Conservation (phyloP, 2,329 filamentous ascomycete species). For the Aureobasidium musti region DNA sequence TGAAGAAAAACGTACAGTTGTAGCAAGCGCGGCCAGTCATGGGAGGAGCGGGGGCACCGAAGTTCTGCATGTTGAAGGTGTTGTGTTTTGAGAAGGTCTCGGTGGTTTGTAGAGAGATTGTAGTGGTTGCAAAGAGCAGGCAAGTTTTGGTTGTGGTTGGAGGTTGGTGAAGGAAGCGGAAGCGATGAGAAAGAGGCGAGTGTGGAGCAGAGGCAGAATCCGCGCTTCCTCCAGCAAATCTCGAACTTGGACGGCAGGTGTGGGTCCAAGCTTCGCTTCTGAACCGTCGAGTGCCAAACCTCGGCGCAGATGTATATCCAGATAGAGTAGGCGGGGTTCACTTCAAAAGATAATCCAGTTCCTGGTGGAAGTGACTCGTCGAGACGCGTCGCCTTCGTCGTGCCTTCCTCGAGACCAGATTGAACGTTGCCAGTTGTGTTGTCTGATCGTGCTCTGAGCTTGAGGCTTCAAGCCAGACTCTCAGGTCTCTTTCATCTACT, state of each 20-base stretch:
- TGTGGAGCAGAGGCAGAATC: slow-evolving; percentile 22
- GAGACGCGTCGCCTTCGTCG: not conserved
- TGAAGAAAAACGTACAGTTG: slow-evolving; percentile 54
- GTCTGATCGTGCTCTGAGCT: not conserved
- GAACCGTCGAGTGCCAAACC: not conserved
- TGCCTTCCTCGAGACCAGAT: not conserved
- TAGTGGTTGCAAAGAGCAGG: slow-evolving; percentile 1
- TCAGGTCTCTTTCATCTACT: not conserved
- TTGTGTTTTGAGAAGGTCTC: slow-evolving; percentile 26
- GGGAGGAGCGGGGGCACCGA: slow-evolving; percentile 38
- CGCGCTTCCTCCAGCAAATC: slow-evolving; percentile 19
- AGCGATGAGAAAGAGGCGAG: slow-evolving; percentile 22
- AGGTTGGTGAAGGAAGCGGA: slow-evolving; percentile 10
- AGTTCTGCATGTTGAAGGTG: slow-evolving; percentile 51
- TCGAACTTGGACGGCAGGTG: not conserved
- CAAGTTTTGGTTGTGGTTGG: slow-evolving; percentile 14
- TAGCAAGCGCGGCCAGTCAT: slow-evolving; percentile 57
- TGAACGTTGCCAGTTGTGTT: not conserved
- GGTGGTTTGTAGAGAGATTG: not conserved
- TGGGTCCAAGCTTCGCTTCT: slow-evolving; percentile 9
- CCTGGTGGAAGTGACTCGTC: not conserved
- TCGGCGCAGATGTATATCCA: not conserved
- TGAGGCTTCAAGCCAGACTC: not conserved
- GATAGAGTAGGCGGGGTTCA: slow-evolving; percentile 20
- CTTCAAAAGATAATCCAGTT: not conserved